These are phyloP conservation scores for Colletotrichum eremochloae DNA, from an alignment of 2,329 filamentous ascomycete species.

Conservation along the genomic window DNA sequence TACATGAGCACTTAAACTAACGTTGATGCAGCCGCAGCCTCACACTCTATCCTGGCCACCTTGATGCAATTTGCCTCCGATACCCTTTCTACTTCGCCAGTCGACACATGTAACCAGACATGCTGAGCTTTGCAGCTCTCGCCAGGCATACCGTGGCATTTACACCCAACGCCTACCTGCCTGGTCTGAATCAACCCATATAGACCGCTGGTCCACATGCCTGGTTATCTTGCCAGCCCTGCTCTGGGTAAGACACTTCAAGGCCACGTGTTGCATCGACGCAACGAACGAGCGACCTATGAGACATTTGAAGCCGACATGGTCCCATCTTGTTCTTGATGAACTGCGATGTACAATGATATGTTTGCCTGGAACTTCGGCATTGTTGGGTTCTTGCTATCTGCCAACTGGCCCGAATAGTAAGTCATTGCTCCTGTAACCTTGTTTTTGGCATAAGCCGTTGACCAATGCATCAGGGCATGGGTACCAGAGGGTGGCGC, in stretches of 20 bases:
- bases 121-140: not conserved
- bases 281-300: conserved; percentile 28
- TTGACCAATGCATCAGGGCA: conserved; percentile 8
- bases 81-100: not conserved
- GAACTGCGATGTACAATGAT: conserved; percentile 20
- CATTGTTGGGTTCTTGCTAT: conserved; percentile 7
- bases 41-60: not conserved
- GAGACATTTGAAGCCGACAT: conserved; percentile 5
- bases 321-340: conserved; percentile 20
- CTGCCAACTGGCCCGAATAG: conserved; percentile 12
- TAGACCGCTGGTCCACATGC: not conserved
- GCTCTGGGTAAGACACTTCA: conserved; percentile 55
- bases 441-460: not conserved
- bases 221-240: conserved; percentile 19
- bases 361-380: conserved; percentile 5
- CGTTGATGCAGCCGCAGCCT: not conserved
- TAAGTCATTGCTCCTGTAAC: not conserved
- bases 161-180: not conserved
- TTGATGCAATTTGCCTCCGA: not conserved
- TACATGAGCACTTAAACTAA: not conserved
- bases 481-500: not conserved
- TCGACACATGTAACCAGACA: not conserved
- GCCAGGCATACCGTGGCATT: not conserved
- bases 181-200: not conserved
- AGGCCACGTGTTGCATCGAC: conserved; percentile 44